Evolutionary conservation across 148 eudicot species (phyloP).

Genomic region (Silene conica): DNA sequence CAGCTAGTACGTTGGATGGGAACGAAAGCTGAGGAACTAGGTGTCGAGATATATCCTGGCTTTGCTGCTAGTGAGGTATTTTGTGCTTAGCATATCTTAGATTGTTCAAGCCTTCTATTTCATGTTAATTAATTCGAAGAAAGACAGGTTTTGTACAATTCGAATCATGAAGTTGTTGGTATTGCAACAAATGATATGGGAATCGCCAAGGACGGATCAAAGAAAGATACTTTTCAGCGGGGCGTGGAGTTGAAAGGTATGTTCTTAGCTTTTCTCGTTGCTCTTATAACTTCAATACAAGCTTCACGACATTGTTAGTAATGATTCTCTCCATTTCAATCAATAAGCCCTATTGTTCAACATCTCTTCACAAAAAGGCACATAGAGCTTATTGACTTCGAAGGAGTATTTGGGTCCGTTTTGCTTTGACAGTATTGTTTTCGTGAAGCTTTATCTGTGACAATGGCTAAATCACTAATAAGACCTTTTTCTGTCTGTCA

Average conservation of each 20-base stretch:
- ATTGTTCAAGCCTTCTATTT: slow-evolving; percentile 14
- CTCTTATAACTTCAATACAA: background rate
- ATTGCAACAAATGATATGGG: slow-evolving; percentile 98
- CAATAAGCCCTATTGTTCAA: background rate
- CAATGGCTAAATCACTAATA: background rate
- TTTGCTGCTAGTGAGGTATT: slow-evolving; percentile 98
- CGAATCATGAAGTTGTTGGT: slow-evolving; percentile 62
- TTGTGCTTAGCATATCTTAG: slow-evolving; percentile 14
- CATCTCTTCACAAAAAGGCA: no score
- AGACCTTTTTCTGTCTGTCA: background rate
- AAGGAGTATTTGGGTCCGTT: background rate
- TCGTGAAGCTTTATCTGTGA: background rate
- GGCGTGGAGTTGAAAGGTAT: slow-evolving; percentile 89
- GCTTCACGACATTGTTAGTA: background rate
- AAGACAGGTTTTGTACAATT: slow-evolving; percentile 68
- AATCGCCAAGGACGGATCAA: slow-evolving; percentile 73
- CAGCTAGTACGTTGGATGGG: slow-evolving; percentile 92
- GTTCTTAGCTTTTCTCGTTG: slow-evolving; percentile 10
- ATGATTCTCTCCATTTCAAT: background rate
- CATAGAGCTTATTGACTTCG: no score
- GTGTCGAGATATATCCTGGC: slow-evolving; percentile 95
- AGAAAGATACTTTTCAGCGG: slow-evolving; percentile 75
- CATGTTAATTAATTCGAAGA: slow-evolving; percentile 12
- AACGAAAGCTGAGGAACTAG: slow-evolving; percentile 89
- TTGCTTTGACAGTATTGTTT: background rate